phyloP scores from a whole-genome alignment of 176 grass and related monocot genomes.

The Aegilops tauschii region DNA sequence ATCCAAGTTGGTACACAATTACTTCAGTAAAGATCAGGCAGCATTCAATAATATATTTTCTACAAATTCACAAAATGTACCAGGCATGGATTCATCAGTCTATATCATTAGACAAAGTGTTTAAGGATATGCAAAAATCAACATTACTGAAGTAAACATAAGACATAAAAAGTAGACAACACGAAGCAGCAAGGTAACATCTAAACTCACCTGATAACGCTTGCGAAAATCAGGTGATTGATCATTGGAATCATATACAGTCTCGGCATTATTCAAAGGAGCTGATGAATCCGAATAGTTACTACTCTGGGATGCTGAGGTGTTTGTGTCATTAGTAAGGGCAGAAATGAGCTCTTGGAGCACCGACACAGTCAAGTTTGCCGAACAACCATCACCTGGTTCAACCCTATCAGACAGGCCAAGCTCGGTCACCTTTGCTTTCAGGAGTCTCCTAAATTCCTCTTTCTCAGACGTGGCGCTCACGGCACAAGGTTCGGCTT shows the following conservation, averaged over 20 bases:
- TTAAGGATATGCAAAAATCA: background rate
- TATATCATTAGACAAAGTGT: background rate
- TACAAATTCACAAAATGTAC: background rate
- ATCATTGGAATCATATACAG: constrained; percentile 14
- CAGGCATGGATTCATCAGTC: background rate
- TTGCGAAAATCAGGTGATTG: constrained; percentile 30
- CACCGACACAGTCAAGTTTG: constrained; percentile 37
- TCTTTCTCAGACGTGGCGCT: constrained; percentile 23
- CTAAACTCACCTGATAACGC: constrained; percentile 45
- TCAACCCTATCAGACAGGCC: constrained; percentile 36
- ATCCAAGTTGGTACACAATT: background rate
- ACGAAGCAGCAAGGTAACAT: background rate
- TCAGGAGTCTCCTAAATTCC: constrained; percentile 42
- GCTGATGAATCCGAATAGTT: constrained; percentile 13
- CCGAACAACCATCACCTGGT: constrained; percentile 30
- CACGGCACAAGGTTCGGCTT: background rate
- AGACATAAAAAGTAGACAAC: background rate
- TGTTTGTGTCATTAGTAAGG: constrained; percentile 28
- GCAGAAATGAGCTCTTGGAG: constrained; percentile 65
- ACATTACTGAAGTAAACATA: background rate
- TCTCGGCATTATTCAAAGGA: background rate
- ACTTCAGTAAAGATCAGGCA: background rate
- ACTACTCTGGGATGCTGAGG: constrained; percentile 5
- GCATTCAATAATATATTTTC: background rate
- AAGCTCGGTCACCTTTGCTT: constrained; percentile 50